These are phyloP conservation scores for Gaillardinia entomophila DNA, from an alignment of 805 yeast genomes.

Conservation along the genomic window DNA sequence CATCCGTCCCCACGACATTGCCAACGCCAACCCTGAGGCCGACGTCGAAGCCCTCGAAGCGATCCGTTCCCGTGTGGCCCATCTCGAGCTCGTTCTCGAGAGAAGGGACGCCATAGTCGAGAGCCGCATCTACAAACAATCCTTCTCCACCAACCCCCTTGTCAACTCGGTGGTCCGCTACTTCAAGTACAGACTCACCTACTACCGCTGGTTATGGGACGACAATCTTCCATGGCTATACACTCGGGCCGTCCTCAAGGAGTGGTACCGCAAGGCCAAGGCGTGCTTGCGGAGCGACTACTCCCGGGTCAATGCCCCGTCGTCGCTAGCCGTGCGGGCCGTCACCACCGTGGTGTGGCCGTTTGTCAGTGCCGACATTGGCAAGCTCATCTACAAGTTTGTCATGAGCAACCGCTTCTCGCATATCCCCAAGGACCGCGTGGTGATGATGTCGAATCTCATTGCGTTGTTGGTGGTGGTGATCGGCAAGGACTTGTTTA, in stretches of 20 bases:
- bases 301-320: conserved; percentile 16
- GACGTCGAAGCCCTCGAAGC: conserved; percentile 20
- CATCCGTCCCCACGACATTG: conserved; percentile 27
- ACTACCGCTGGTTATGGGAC: conserved; percentile 1
- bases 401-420: conserved; percentile 2
- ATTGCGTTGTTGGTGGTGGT: conserved; percentile 28
- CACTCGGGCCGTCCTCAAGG: conserved; percentile 5
- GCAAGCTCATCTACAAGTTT: conserved; percentile 13
- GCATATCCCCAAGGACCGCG: conserved; percentile 9
- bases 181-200: conserved; percentile 1
- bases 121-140: not conserved
- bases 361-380: conserved; percentile 27
- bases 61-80: conserved; percentile 7
- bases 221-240: conserved; percentile 4
- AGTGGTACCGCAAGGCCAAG: conserved; percentile 17
- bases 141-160: not conserved
- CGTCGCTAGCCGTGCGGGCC: conserved; percentile 19
- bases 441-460: conserved; percentile 25
- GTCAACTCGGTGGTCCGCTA: not conserved
- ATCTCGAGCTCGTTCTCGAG: conserved; percentile 4
- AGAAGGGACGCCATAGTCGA: conserved; percentile 1
- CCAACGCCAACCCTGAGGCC: conserved; percentile 17
- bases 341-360: conserved; percentile 38
- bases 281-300: conserved; percentile 33
- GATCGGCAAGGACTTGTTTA: conserved; percentile 25